Base-by-base conservation (phyloP, 495 filamentous ascomycete genomes). In the Acidomyces sp. region DNA sequence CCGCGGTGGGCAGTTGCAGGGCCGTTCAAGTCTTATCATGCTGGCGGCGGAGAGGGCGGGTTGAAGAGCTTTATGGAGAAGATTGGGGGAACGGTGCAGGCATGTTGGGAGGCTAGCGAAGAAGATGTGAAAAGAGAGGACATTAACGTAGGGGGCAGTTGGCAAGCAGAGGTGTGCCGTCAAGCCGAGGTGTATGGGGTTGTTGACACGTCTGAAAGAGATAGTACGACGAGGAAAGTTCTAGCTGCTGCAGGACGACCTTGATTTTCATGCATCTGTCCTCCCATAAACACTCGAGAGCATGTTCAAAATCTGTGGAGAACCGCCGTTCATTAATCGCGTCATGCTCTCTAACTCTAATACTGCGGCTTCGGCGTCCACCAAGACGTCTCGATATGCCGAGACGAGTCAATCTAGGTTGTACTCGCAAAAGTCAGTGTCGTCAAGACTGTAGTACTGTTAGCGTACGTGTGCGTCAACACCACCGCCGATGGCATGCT, bases 1-100 rank as follows among this genome's bases (percentile, higher is more conserved):
- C 66, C 71, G 0, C 45, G 72, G 36, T 77, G 74, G 74, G 64
- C 68, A 6, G 63, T 71, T 10, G 66, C 67, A 42, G 71, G 72
- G 6, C 65, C 71, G 6, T 76, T 78, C 53, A 71, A 68, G 49
- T 72, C 70, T 37, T 77, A 77, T 53, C 68, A 71, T 57, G 68
- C 71, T 29, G 73, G 72, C 13, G 73, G 74, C 28, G 72, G 74
- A 11, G 62, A 62, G 28, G 66, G 63, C 6, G 72, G 70, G 2
- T 59, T 76, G 51, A 52, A 57, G n/a, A 65, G 60, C 3, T 74
- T 77, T 47, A 61, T 75, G 44, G 56, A 65, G 31, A 76, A 77
- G 43, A 60, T 77, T 51, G 70, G 67, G 16, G 59, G 62, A 9
- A 75, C 73, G 5, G 62, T 75, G 43, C 63, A 70, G 46, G 62